These are phyloP conservation scores for Aurantiochytrium sp. DNA, from an alignment of 108 stramenopile species.

Conservation along the genomic window DNA sequence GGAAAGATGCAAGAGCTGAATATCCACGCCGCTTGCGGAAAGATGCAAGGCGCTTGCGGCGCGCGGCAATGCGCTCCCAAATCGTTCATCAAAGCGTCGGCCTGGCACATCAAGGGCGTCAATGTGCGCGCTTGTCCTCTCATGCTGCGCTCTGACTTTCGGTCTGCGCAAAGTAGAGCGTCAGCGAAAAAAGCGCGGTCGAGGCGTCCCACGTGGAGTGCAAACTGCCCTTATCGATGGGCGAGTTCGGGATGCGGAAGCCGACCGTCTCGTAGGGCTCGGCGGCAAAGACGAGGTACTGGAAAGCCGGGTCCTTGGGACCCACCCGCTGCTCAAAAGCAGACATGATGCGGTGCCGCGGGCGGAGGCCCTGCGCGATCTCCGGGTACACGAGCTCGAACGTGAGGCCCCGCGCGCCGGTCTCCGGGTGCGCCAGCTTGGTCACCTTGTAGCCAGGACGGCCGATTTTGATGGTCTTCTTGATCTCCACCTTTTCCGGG, in stretches of 20 bases:
- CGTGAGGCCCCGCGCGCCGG: slow-evolving; percentile 81
- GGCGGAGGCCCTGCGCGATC: slow-evolving; percentile 77
- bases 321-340: slow-evolving; percentile 97
- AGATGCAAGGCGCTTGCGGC: too few relatives aligned
- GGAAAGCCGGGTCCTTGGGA: slow-evolving; percentile 82
- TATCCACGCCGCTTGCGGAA: too few relatives aligned
- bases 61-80: too few relatives aligned
- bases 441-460: slow-evolving; percentile 97
- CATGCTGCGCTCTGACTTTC: too few relatives aligned
- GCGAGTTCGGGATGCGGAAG: slow-evolving; percentile 95
- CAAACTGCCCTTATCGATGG: slow-evolving; percentile 84
- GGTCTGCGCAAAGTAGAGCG: slow-evolving; percentile 63
- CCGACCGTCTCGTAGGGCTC: slow-evolving; percentile 98
- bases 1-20: too few relatives aligned
- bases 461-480: slow-evolving; percentile 77
- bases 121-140: too few relatives aligned
- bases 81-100: too few relatives aligned
- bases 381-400: slow-evolving; percentile 96
- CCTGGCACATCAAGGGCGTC: too few relatives aligned
- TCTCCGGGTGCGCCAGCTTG: slow-evolving; percentile 76
- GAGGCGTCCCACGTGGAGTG: slow-evolving; percentile 90
- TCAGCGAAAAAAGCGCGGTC: slow-evolving; percentile 80
- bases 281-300: slow-evolving; percentile 94
- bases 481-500: slow-evolving; percentile 3
- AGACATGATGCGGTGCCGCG: slow-evolving; percentile 98